Conservation (phyloP, 2,329 filamentous ascomycete species). For the Fusarium tuaranense region DNA sequence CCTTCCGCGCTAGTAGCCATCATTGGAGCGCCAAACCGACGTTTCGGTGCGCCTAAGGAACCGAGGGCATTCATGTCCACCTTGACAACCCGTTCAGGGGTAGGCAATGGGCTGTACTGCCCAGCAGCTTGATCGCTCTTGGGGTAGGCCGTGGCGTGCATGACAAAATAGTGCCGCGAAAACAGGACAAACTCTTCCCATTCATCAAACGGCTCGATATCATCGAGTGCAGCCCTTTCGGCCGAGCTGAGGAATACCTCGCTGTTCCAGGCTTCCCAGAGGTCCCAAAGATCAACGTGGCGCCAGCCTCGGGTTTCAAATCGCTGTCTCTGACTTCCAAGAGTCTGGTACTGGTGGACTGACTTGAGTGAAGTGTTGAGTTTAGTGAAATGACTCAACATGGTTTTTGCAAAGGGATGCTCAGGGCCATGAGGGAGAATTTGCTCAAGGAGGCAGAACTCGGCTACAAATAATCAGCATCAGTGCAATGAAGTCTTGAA, state of each 20-base stretch:
- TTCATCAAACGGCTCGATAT: conserved; percentile 88
- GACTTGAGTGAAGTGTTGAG: conserved; percentile 82
- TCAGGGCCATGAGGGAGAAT: conserved; percentile 80
- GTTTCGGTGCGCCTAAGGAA: conserved; percentile 47
- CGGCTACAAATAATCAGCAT: conserved; percentile 53
- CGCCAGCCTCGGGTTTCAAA: conserved; percentile 79
- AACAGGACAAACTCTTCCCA: conserved; percentile 96
- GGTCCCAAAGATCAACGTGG: conserved; percentile 70
- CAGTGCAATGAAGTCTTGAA: not conserved
- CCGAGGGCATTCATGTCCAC: conserved; percentile 24
- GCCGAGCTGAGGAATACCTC: conserved; percentile 70
- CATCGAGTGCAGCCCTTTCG: conserved; percentile 73
- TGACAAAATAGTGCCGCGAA: conserved; percentile 84
- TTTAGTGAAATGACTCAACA: conserved; percentile 87
- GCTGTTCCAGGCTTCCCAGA: conserved; percentile 88
- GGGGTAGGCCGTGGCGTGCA: conserved; percentile 64
- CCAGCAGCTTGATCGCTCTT: not conserved
- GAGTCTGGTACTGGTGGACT: conserved; percentile 75
- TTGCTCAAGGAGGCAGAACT: conserved; percentile 90
- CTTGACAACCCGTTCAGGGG: not conserved
- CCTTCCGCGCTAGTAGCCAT: conserved; percentile 52
- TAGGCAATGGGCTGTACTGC: not conserved
- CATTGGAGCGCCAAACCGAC: conserved; percentile 72
- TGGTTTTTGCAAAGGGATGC: conserved; percentile 88
- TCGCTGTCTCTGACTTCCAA: conserved; percentile 74